phyloP scores from a whole-genome alignment of 371 early-diverging fungal genomes.

The Fennellomyces sp. region DNA sequence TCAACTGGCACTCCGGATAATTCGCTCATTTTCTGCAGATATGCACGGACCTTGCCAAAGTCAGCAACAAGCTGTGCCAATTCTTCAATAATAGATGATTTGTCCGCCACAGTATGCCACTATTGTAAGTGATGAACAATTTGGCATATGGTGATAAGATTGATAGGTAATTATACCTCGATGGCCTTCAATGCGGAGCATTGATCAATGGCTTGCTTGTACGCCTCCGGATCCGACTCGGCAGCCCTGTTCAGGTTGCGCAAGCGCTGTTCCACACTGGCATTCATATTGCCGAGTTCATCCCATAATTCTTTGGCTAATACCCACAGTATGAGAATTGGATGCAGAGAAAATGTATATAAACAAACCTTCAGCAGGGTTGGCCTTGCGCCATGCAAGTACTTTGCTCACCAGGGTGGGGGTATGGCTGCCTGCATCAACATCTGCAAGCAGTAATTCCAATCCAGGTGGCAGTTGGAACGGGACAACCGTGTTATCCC shows the following conservation, averaged over 20 bases:
- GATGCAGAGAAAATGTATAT: neutral
- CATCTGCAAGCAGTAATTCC: slow-evolving; percentile 85
- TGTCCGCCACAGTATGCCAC: slow-evolving; percentile 6
- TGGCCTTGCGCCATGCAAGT: slow-evolving; percentile 78
- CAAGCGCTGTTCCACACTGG: slow-evolving; percentile 48
- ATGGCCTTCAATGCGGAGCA: slow-evolving; percentile 26
- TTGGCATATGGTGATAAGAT: too few species aligned
- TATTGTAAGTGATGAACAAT: neutral
- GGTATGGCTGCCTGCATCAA: slow-evolving; percentile 92
- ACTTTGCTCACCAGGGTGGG: slow-evolving; percentile 91
- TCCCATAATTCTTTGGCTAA: slow-evolving; percentile 64
- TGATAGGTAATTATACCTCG: too few species aligned
- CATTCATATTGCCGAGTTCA: slow-evolving; percentile 57
- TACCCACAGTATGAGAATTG: neutral
- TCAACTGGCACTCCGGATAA: slow-evolving; percentile 86
- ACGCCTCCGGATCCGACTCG: slow-evolving; percentile 26
- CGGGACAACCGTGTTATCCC: slow-evolving; percentile 73
- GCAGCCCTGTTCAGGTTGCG: slow-evolving; percentile 31
- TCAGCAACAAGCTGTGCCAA: slow-evolving; percentile 26
- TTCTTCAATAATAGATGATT: slow-evolving; percentile 4
- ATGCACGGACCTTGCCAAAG: slow-evolving; percentile 48
- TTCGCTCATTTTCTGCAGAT: slow-evolving; percentile 76
- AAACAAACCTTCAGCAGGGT: slow-evolving; percentile 55
- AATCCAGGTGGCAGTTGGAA: slow-evolving; percentile 78
- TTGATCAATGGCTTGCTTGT: slow-evolving; percentile 41